Evolutionary conservation across 1,139 yeast genomes (phyloP).

Genomic region (Geotrichum klebahnii): DNA sequence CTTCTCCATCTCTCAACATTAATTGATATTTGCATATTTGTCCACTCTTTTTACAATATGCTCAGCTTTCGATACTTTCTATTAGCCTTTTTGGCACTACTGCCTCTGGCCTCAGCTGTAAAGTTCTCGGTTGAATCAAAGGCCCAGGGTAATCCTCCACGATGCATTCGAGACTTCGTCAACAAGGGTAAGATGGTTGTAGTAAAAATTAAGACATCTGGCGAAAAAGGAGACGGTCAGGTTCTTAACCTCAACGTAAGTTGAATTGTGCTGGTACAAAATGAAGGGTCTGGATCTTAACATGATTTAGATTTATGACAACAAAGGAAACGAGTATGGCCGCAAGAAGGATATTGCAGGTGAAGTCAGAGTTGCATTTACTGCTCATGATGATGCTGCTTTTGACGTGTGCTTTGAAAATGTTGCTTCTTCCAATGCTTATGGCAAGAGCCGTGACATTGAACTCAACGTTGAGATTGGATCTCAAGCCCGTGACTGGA

Average conservation of each 20-base stretch:
- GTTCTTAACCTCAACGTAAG: conserved; percentile 49
- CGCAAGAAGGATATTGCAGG: conserved; percentile 51
- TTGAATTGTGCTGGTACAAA: neutral
- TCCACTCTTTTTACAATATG: neutral
- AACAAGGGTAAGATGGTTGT: conserved; percentile 80
- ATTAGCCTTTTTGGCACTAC: conserved; percentile 20
- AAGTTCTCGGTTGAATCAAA: conserved; percentile 38
- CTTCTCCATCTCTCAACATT: no score
- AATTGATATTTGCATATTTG: no score
- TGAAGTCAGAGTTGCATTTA: conserved; percentile 67
- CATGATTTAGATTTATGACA: conserved; percentile 35
- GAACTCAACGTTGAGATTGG: conserved; percentile 94
- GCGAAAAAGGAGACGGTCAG: conserved; percentile 82
- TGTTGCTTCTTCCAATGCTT: conserved; percentile 41
- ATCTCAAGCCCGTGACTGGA: conserved; percentile 97
- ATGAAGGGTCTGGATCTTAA: no score
- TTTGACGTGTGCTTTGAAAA: conserved; percentile 90
- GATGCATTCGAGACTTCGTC: conserved; percentile 88
- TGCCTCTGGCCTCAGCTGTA: conserved; percentile 33
- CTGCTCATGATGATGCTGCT: conserved; percentile 76
- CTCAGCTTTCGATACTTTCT: conserved; percentile 1
- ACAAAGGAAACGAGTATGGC: conserved; percentile 42
- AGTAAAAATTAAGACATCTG: conserved; percentile 68
- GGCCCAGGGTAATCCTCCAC: conserved; percentile 41
- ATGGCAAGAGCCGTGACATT: conserved; percentile 45